Conservation (phyloP, 192 early-diverging fungal genomes). For the Rhizoclosmatium globosum region DNA sequence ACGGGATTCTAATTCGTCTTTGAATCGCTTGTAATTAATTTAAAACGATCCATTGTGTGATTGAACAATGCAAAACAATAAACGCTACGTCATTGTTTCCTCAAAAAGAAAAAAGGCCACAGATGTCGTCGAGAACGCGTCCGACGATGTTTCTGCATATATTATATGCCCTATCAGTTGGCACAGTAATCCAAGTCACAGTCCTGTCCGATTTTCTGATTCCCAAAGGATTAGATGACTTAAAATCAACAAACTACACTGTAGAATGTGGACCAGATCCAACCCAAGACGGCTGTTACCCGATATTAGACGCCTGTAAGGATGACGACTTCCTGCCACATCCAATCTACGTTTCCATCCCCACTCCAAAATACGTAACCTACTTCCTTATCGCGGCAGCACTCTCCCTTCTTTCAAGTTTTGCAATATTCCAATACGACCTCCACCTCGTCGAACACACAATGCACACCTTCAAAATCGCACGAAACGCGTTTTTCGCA, state of each 20-base stretch:
- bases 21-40: too few relatives aligned
- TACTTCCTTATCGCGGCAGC: background rate
- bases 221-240: background rate
- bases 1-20: too few relatives aligned
- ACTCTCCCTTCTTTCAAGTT: background rate
- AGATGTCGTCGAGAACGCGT: background rate
- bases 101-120: too few relatives aligned
- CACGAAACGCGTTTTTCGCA: background rate
- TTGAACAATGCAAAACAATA: too few relatives aligned
- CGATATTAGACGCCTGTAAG: background rate
- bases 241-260: background rate
- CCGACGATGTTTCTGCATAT: background rate
- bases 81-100: too few relatives aligned
- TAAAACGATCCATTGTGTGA: too few relatives aligned
- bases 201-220: background rate
- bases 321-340: too few relatives aligned
- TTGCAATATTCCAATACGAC: background rate
- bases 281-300: background rate
- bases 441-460: background rate
- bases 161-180: background rate
- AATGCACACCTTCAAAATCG: background rate
- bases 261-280: background rate
- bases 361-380: background rate
- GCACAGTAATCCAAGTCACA: background rate
- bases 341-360: too few relatives aligned